These are phyloP conservation scores for Cercospora canescens DNA, from an alignment of 2,329 filamentous ascomycete species.

Conservation along the genomic window DNA sequence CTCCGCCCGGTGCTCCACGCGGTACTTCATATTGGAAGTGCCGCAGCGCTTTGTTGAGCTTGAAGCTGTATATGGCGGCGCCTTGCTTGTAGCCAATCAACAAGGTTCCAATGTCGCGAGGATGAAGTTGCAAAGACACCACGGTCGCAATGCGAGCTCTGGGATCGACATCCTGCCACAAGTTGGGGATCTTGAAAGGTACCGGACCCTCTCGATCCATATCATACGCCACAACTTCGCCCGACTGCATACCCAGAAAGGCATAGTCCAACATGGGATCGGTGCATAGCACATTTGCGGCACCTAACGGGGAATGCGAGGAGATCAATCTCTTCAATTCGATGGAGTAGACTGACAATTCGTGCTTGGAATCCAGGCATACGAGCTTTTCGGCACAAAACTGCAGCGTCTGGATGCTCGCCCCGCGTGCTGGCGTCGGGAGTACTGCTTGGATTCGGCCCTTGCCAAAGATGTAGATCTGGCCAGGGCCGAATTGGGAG, in stretches of 20 bases:
- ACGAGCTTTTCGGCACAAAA: slow-evolving; percentile 86
- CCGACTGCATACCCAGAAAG: slow-evolving; percentile 66
- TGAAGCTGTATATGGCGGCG: slow-evolving; percentile 90
- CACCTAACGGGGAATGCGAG: slow-evolving; percentile 73
- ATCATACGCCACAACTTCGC: slow-evolving; percentile 90
- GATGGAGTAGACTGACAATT: slow-evolving; percentile 80
- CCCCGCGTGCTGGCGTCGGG: slow-evolving; percentile 63
- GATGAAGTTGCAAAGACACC: slow-evolving; percentile 80
- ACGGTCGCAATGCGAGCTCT: slow-evolving; percentile 65
- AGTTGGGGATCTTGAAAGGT: slow-evolving; percentile 79
- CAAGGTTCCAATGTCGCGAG: slow-evolving; percentile 86
- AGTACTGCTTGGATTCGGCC: slow-evolving; percentile 76
- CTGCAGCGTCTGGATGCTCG: slow-evolving; percentile 74
- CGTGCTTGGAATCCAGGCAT: slow-evolving; percentile 81
- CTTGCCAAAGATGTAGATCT: slow-evolving; percentile 87
- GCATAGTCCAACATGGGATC: slow-evolving; percentile 94
- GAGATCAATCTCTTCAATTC: slow-evolving; percentile 66
- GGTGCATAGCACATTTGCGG: slow-evolving; percentile 71
- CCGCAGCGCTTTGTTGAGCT: slow-evolving; percentile 76
- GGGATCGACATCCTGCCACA: slow-evolving; percentile 76
- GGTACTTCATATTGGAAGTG: slow-evolving; percentile 84
- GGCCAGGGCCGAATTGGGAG: slow-evolving; percentile 79
- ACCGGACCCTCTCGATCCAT: slow-evolving; percentile 77
- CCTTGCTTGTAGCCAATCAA: slow-evolving; percentile 89
- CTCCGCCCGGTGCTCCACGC: slow-evolving; percentile 77